Evolutionary conservation across 805 yeast species (phyloP).

Genomic region (Myxozyma vanderwaltii): DNA sequence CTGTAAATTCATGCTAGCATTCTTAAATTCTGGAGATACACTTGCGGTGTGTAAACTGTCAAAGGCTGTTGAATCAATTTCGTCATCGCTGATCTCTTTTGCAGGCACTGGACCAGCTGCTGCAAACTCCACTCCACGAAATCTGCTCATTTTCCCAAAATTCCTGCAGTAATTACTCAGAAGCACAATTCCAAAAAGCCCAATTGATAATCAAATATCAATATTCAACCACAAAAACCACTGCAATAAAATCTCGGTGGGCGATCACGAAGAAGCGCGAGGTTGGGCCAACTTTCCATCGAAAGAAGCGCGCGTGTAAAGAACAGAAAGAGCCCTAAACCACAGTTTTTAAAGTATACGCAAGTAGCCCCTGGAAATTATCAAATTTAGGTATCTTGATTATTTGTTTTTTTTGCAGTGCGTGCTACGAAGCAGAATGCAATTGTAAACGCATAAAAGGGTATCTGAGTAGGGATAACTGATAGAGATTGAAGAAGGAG

Average conservation of each 20-base stretch:
- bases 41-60: constrained; percentile 15
- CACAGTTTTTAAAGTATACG: neutral
- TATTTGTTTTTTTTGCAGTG: no score
- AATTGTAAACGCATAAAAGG: no score
- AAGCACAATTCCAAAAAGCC: neutral
- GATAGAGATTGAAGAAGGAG: neutral
- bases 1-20: constrained; percentile 24
- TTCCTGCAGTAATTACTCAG: neutral
- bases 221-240: no score
- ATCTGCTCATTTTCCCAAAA: neutral
- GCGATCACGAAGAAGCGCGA: neutral
- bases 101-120: neutral
- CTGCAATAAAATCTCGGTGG: no score
- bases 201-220: no score
- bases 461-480: no score
- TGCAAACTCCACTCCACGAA: neutral
- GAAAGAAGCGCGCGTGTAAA: neutral
- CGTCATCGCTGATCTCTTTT: constrained; percentile 1
- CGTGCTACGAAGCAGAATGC: no score
- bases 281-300: neutral
- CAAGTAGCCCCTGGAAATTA: neutral
- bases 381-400: no score
- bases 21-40: constrained; percentile 21
- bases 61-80: constrained; percentile 1
- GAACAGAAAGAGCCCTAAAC: neutral